Evolutionary conservation across 2,329 filamentous ascomycete species (phyloP), one percentile per base, ranked within the genome.

Genomic region (Thielaviopsis euricoi): DNA sequence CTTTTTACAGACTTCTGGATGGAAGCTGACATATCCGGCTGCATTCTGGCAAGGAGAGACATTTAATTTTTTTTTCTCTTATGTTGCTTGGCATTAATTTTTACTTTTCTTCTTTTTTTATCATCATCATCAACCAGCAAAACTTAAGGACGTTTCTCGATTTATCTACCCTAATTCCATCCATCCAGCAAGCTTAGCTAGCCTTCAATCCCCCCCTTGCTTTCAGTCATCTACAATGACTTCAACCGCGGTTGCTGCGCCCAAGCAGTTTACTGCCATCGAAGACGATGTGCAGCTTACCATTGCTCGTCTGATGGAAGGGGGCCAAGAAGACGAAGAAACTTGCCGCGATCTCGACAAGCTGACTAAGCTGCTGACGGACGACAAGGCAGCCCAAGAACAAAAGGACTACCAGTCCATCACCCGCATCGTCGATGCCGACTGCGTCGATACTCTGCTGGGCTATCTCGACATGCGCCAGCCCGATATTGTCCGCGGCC

Each of bases 241-340:
- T 53, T 57, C 58, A 19, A 56, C 55, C 40, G n/a, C 29, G 19
- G 50, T 26, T 46, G 43, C 54, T 23, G 25, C 55, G 9, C 17
- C 40, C 21, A 52, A 26, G 7, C 50, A 49, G 37, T 60, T 52
- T 48, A 58, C 55, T 5, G 53, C 48, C 22, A 69, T 64, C 71
- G 71, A 78, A 64, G 83, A 87, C 66, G 75, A 85, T 65, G 85
- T 86, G 58, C 80, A 85, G 65, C 80, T 95, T 59, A 83, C 91
- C 64, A 81, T 96, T 63, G 90, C 90, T 23, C 86, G 87, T 65
- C 75, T 96, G 64, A 94, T 96, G 83, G 88, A 94, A 68, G 89
- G 88, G 51, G 89, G 89, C 56, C 82, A 90, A 65, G 88, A 95
- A 64, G 87, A 87, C 66, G 80, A 82, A 58, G 83, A 87, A 63